These are phyloP conservation scores for Fusarium nygamai DNA, from an alignment of 2,329 filamentous ascomycete genomes.

Conservation along the genomic window DNA sequence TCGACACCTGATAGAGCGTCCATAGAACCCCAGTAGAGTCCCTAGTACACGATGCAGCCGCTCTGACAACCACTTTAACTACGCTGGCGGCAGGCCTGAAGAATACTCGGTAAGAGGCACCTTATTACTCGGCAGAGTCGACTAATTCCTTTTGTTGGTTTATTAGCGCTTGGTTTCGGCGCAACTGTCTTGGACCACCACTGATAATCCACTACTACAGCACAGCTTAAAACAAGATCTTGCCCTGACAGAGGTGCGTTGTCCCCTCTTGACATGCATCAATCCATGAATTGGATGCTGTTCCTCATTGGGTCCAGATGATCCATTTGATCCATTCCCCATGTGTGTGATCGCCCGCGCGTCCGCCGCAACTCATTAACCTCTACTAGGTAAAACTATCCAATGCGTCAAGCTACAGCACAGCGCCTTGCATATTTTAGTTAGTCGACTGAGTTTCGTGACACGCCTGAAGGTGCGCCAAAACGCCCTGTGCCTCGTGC, in stretches of 20 bases:
- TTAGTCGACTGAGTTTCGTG: background rate
- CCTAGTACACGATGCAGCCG: conserved; percentile 16
- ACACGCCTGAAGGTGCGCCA: conserved; percentile 11
- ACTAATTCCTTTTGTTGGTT: background rate
- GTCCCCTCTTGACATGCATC: conserved; percentile 35
- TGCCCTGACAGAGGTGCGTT: conserved; percentile 12
- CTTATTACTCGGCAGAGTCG: conserved; percentile 1
- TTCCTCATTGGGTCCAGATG: conserved; percentile 23
- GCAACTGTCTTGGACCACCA: conserved; percentile 16
- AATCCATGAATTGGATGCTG: conserved; percentile 17
- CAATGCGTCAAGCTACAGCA: conserved; percentile 15
- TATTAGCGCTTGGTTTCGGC: conserved; percentile 17
- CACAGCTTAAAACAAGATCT: background rate
- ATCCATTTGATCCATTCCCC: background rate
- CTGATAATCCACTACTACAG: conserved; percentile 10
- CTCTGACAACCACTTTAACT: conserved; percentile 24
- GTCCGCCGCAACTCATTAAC: conserved; percentile 32
- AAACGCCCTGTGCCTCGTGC: conserved; percentile 31
- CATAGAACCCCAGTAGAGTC: conserved; percentile 16
- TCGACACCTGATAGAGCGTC: background rate
- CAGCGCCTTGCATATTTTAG: conserved; percentile 15
- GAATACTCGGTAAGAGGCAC: background rate
- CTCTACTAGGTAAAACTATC: conserved; percentile 21
- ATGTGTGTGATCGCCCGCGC: conserved; percentile 36
- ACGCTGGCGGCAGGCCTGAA: background rate